Conservation (phyloP, 257 asterid species). For the Cinchona pubescens region DNA sequence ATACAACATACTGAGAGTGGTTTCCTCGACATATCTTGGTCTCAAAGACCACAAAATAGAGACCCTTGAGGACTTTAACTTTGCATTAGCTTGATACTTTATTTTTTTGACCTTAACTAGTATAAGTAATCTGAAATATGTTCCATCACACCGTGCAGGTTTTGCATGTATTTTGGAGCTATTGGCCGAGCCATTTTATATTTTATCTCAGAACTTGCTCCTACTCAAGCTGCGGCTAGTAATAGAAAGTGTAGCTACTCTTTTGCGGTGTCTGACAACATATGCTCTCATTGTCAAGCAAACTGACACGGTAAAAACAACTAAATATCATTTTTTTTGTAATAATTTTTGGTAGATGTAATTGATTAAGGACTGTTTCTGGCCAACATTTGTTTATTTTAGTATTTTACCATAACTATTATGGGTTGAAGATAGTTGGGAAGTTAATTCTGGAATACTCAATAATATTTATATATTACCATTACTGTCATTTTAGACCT, state of each 20-base stretch:
- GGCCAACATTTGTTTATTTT: background rate
- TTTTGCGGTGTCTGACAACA: conserved; percentile 71
- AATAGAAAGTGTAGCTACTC: conserved; percentile 75
- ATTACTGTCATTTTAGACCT: background rate
- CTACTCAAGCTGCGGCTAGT: conserved; percentile 84
- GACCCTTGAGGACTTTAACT: background rate
- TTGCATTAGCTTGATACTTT: background rate
- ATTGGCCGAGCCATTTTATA: conserved; percentile 88
- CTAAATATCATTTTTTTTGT: background rate
- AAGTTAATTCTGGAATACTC: background rate
- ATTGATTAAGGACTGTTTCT: background rate
- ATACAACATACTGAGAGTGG: background rate
- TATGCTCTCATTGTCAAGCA: conserved; percentile 71
- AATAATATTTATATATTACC: background rate
- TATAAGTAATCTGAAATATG: background rate
- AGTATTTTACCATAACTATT: background rate
- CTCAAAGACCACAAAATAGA: background rate
- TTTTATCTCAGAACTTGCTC: conserved; percentile 78
- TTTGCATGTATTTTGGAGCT: conserved; percentile 92
- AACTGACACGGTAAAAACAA: conserved; percentile 48
- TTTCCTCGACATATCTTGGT: background rate
- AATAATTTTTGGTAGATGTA: background rate
- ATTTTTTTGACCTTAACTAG: conserved; percentile 4
- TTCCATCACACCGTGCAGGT: conserved; percentile 41
- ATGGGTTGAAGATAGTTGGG: background rate